Conservation (phyloP, 371 early-diverging fungal genomes). For the Phascolomyces articulosus region DNA sequence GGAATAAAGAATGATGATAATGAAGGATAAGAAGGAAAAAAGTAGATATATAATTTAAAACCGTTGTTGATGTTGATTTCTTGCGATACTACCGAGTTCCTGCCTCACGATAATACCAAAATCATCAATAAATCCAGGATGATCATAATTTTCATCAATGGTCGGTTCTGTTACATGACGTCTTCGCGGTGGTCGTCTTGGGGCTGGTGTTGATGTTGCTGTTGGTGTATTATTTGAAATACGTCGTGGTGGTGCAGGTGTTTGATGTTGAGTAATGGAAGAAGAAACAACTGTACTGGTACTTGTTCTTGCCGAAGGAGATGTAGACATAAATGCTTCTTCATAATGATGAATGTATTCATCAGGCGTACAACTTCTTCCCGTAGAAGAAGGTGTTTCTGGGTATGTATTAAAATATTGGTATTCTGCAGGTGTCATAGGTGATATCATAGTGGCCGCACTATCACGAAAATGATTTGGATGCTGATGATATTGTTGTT, state of each 20-base stretch:
- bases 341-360: background rate
- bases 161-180: background rate
- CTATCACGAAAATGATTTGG: background rate
- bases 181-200: background rate
- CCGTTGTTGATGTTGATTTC: background rate
- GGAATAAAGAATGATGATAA: no score
- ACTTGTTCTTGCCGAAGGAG: background rate
- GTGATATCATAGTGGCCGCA: background rate
- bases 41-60: no score
- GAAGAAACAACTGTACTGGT: background rate
- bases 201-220: no score
- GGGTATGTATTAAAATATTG: background rate
- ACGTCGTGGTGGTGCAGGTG: background rate
- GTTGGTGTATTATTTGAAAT: background rate
- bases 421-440: background rate
- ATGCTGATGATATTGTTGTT: background rate
- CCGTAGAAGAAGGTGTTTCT: background rate
- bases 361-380: background rate
- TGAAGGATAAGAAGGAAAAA: no score
- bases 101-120: constrained; percentile 26
- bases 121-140: constrained; percentile 40
- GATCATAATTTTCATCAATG: constrained; percentile 16
- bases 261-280: background rate
- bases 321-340: background rate
- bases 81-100: constrained; percentile 1